Conservation (phyloP, 768 basidiomycete species). For the Cystobasidium onofrii region DNA sequence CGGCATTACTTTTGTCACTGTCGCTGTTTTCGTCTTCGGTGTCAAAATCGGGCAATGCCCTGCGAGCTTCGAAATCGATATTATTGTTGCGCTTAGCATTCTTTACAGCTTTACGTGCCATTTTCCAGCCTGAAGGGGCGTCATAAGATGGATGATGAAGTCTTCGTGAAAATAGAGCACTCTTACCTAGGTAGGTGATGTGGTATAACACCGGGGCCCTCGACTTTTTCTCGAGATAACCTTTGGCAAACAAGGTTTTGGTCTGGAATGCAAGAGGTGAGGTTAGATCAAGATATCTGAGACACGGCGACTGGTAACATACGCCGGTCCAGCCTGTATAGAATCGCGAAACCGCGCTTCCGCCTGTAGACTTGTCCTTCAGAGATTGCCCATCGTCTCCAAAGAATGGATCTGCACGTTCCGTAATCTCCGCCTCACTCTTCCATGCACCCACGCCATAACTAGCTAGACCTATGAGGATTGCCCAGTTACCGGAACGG, state of each 20-base stretch:
- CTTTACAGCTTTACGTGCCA: constrained; percentile 9
- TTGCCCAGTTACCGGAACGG: constrained; percentile 1
- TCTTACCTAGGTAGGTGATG: not conserved
- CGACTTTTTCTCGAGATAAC: constrained; percentile 1
- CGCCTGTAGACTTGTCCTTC: constrained; percentile 4
- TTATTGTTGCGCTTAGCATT: constrained; percentile 17
- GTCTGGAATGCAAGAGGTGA: not conserved
- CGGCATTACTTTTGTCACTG: not conserved
- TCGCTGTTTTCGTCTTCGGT: constrained; percentile 4
- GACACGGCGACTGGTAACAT: not conserved
- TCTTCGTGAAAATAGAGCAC: not conserved
- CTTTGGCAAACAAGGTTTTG: constrained; percentile 5
- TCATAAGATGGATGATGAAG: not conserved
- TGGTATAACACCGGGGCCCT: constrained; percentile 7
- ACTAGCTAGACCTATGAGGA: constrained; percentile 15
- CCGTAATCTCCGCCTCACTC: constrained; percentile 14
- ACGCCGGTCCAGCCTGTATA: constrained; percentile 21
- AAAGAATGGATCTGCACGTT: constrained; percentile 18
- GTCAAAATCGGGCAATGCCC: constrained; percentile 4
- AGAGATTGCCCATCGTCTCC: not conserved
- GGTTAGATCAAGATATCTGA: not conserved
- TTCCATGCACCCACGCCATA: constrained; percentile 10
- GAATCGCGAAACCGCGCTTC: not conserved
- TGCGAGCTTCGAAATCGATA: constrained; percentile 12
- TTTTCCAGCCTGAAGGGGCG: constrained; percentile 9